phyloP scores from a whole-genome alignment of 192 early-diverging fungal species.

The Glomus cerebriforme region DNA sequence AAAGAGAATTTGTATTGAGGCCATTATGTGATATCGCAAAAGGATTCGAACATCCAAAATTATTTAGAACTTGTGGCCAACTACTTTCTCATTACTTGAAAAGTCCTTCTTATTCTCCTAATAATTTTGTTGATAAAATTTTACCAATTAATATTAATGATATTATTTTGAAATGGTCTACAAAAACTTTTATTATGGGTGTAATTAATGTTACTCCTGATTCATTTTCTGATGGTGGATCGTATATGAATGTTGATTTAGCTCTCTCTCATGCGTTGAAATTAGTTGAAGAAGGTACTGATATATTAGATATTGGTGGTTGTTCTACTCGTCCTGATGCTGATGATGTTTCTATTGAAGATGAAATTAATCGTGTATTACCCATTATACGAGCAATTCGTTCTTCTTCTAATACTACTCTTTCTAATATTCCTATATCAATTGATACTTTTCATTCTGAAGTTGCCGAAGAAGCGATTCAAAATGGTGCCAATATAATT shows the following conservation, averaged over 20 bases:
- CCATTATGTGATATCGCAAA: conserved; percentile 94
- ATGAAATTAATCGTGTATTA: conserved; percentile 78
- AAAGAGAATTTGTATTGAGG: conserved; percentile 93
- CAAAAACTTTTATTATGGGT: conserved; percentile 88
- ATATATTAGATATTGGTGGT: conserved; percentile 96
- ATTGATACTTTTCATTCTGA: conserved; percentile 89
- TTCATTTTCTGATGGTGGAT: conserved; percentile 93
- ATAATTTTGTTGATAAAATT: conserved; percentile 55
- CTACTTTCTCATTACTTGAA: conserved; percentile 61
- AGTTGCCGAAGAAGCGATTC: conserved; percentile 86
- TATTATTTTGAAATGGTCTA: conserved; percentile 60
- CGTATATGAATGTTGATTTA: conserved; percentile 57
- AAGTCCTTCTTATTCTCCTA: conserved; percentile 40
- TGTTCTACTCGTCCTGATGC: conserved; percentile 90
- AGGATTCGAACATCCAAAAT: conserved; percentile 83
- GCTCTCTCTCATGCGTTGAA: conserved; percentile 68
- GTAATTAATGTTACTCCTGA: conserved; percentile 98
- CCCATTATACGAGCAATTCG: conserved; percentile 85
- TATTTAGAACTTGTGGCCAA: conserved; percentile 77
- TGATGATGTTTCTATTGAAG: conserved; percentile 68
- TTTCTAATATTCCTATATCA: conserved; percentile 73
- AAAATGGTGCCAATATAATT: conserved; percentile 89
- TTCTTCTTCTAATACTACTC: conserved; percentile 39
- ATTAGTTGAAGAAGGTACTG: conserved; percentile 77
- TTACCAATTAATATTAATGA: conserved; percentile 46